Base-by-base conservation (phyloP, 148 eudicot species). In the Nyssa sinensis region DNA sequence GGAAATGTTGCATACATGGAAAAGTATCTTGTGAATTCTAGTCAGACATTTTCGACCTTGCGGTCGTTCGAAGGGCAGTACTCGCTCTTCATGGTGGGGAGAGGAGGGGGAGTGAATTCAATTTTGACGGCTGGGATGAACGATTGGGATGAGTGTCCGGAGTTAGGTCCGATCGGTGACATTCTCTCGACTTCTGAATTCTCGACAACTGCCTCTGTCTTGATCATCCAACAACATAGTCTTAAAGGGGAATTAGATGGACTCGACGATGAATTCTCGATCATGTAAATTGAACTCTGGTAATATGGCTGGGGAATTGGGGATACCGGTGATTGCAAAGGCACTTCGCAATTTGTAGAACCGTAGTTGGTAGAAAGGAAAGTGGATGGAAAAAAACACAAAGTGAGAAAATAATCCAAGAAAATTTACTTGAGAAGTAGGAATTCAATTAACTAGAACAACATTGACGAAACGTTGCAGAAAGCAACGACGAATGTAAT, bases 131-230 rank as follows among this genome's bases (percentile, higher is more conserved):
- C 77, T 51, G 98, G 98, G 73, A 94, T 94, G 98, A 94, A 90
- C 61, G 98, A 94, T 35, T 89, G 94, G 97, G 98, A 92, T 74
- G 93, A 92, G 74, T 94, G 97, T 69, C 97, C 98, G 0, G 98
- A 94, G 79, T 76, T 94, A 6, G 98, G 98, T 5, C 98, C 98
- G 0, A 83, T 94, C 0, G 97, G 98, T 9, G 98, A 94, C 64
- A 92, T 94, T 27, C 80, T 94, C 2, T 87, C 97, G 0, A 87
- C 96, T 47, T 91, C 98, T 0, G 89, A 86, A 62, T 92, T 87
- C 69, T 94, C 96, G 0, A 64, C 78, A 8, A 87, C 92, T 0
- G 88, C 98, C 0, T 92, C 98, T 9, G 91, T 92, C 35, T 70
- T 94, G 80, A 84, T 94, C 64, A 85, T 94, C 61, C 98, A 94